Evolutionary conservation across 139 green algal genomes (phyloP).

Genomic region (Desmodesmus armatus): DNA sequence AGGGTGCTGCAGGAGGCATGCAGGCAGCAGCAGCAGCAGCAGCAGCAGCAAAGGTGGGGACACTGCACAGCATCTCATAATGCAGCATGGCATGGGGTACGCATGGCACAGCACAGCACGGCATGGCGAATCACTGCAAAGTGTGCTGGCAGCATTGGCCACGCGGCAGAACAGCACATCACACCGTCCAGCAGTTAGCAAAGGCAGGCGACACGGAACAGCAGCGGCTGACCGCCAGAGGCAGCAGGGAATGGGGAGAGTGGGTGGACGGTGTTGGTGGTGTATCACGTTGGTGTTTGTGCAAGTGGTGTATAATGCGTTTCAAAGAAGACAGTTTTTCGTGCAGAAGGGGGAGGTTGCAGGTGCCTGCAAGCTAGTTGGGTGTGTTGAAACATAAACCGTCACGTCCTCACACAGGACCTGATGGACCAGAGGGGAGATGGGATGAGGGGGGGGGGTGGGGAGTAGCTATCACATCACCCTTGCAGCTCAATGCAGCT

Average conservation of each 20-base stretch:
- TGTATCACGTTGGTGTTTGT: too few relatives aligned
- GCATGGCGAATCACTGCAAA: not conserved
- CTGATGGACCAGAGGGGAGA: not conserved
- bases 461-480: not conserved
- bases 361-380: too few relatives aligned
- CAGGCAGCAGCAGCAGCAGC: not conserved
- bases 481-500: not conserved
- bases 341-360: too few relatives aligned
- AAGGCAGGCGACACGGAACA: too few relatives aligned
- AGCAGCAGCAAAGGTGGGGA: not conserved
- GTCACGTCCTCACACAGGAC: not conserved
- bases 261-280: too few relatives aligned
- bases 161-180: not conserved
- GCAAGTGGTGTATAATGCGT: too few relatives aligned
- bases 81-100: too few relatives aligned
- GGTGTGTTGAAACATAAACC: too few relatives aligned
- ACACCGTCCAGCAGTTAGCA: not conserved
- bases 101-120: not conserved
- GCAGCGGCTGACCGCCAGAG: too few relatives aligned
- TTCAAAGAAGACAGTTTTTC: too few relatives aligned
- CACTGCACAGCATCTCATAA: not conserved
- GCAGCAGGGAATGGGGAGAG: too few relatives aligned
- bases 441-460: not conserved
- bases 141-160: not conserved
- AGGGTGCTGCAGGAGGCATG: constrained; percentile 19